Evolutionary conservation across 805 yeast genomes (phyloP).

Genomic region (Zygosaccharomyces lentus): DNA sequence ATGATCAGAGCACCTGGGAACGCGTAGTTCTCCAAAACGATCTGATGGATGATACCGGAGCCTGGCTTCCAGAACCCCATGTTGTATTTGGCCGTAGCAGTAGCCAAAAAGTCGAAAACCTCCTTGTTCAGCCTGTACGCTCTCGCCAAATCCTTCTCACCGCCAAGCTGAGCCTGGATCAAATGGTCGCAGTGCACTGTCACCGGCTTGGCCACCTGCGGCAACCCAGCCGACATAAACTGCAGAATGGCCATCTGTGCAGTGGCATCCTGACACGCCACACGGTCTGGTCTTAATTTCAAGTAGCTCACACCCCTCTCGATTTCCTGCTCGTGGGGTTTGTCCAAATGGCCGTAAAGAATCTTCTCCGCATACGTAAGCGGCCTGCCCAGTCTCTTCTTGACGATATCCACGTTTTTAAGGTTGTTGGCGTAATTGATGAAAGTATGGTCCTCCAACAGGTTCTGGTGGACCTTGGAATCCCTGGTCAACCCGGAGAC

Average conservation of each 20-base stretch:
- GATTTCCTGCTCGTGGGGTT: constrained; percentile 83
- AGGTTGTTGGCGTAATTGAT: constrained; percentile 88
- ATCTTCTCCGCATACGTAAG: constrained; percentile 94
- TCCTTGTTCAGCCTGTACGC: constrained; percentile 89
- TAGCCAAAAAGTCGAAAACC: constrained; percentile 84
- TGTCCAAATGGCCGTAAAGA: constrained; percentile 88
- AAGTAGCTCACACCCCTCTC: constrained; percentile 86
- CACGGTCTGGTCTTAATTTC: constrained; percentile 95
- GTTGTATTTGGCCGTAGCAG: constrained; percentile 92
- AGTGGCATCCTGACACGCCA: constrained; percentile 98
- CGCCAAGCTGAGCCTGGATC: constrained; percentile 94
- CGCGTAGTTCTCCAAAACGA: constrained; percentile 91
- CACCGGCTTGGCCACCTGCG: constrained; percentile 87
- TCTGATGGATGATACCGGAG: constrained; percentile 97
- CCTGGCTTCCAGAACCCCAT: constrained; percentile 99
- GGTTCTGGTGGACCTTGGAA: constrained; percentile 75
- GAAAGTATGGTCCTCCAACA: constrained; percentile 77
- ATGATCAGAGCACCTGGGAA: constrained; percentile 96
- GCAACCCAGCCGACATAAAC: constrained; percentile 93
- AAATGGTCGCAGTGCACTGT: constrained; percentile 98
- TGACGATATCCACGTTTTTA: constrained; percentile 83
- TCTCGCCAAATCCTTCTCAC: constrained; percentile 74
- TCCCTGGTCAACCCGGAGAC: constrained; percentile 48
- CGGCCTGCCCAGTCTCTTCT: constrained; percentile 78
- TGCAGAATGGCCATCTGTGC: constrained; percentile 98